These are phyloP conservation scores for Sporothrix brunneoviolacea DNA, from an alignment of 2,329 filamentous ascomycete species.

Conservation along the genomic window DNA sequence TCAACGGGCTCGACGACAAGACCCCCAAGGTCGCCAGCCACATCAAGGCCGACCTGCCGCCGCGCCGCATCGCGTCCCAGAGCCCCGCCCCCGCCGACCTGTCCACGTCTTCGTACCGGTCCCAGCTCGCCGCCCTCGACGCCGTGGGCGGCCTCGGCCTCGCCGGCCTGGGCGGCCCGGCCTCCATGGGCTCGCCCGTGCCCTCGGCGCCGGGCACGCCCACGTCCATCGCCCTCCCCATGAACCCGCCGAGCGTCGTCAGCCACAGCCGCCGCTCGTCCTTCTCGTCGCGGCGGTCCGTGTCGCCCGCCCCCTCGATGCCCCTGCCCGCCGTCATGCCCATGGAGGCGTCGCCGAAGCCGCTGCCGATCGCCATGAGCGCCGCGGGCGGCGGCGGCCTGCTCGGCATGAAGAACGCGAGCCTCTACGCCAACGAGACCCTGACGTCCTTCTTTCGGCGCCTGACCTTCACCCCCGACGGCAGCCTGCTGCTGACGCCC, in stretches of 20 bases:
- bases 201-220: constrained; percentile 92
- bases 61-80: constrained; percentile 79
- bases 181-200: constrained; percentile 61
- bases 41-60: constrained; percentile 80
- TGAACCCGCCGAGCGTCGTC: constrained; percentile 88
- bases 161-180: too few relatives aligned
- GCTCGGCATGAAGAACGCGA: constrained; percentile 75
- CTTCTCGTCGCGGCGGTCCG: constrained; percentile 80
- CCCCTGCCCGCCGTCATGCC: constrained; percentile 94
- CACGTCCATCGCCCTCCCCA: constrained; percentile 78
- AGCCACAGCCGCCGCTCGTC: constrained; percentile 93
- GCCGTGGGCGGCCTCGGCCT: constrained; percentile 46
- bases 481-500: constrained; percentile 86
- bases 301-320: constrained; percentile 87
- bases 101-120: constrained; percentile 41
- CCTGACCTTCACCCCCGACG: constrained; percentile 90
- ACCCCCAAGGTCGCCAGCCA: constrained; percentile 76
- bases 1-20: constrained; percentile 55
- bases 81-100: constrained; percentile 88
- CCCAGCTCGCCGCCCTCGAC: constrained; percentile 54
- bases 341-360: constrained; percentile 80
- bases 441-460: constrained; percentile 95
- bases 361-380: constrained; percentile 41
- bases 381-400: too few relatives aligned
- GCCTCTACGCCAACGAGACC: constrained; percentile 92